A percentile compares a stretch with the other conserved stretches of the same genome.
These are phyloP conservation scores for Cokeromyces recurvatus DNA, from an alignment of 371 early-diverging fungal genomes.

Conservation along the genomic window DNA sequence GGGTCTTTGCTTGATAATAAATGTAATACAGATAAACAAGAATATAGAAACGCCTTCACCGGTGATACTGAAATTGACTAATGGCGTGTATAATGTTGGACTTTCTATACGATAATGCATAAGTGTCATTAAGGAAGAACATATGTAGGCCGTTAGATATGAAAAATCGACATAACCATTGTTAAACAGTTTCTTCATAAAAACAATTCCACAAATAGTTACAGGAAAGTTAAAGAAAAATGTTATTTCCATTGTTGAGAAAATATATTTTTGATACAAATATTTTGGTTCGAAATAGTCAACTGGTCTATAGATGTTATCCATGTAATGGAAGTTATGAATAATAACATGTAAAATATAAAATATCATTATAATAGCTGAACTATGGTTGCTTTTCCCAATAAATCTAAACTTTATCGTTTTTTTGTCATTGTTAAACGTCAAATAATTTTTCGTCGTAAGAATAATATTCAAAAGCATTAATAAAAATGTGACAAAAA, in stretches of 20 bases:
- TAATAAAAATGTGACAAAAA: no score
- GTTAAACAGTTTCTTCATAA: conserved; percentile 4
- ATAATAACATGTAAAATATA: background rate
- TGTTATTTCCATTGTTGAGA: conserved; percentile 3
- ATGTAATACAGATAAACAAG: background rate
- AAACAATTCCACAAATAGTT: conserved; percentile 1
- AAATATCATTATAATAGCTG: background rate
- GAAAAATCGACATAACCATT: conserved; percentile 3
- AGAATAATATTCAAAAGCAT: background rate
- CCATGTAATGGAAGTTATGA: conserved; percentile 1
- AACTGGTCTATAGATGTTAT: conserved; percentile 2
- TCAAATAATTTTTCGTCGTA: background rate
- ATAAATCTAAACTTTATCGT: background rate
- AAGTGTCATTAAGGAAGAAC: conserved; percentile 5
- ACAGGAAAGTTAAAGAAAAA: conserved; percentile 4
- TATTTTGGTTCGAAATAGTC: conserved; percentile 4
- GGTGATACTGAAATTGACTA: conserved; percentile 3
- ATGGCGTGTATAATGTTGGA: background rate
- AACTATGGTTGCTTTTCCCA: background rate
- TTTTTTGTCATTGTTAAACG: background rate
- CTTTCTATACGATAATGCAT: conserved; percentile 9
- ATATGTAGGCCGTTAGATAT: conserved; percentile 3
- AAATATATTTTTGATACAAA: conserved; percentile 3
- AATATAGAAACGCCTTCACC: conserved; percentile 4
- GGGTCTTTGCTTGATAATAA: background rate